Evolutionary conservation across 805 yeast species (phyloP).

Genomic region (Priceomyces fermenticarens): DNA sequence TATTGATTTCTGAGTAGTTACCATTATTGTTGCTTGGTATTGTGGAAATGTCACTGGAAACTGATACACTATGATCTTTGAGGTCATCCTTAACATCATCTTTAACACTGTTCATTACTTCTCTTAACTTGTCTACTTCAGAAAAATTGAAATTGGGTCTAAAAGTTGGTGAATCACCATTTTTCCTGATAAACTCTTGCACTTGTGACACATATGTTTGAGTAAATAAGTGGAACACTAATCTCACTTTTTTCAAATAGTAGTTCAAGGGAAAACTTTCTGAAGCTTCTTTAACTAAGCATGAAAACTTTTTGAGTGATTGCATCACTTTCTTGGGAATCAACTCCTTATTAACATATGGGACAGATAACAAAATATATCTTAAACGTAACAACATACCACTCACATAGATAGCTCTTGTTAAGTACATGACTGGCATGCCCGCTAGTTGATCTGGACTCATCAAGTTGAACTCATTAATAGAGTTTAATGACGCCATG

Average conservation of each 20-base stretch:
- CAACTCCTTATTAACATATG: slow-evolving; percentile 41
- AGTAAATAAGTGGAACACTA: slow-evolving; percentile 55
- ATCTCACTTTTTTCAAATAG: slow-evolving; percentile 50
- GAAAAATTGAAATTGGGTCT: slow-evolving; percentile 15
- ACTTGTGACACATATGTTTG: slow-evolving; percentile 63
- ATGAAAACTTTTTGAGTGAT: slow-evolving; percentile 26
- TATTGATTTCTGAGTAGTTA: too few relatives aligned
- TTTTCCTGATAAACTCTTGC: slow-evolving; percentile 24
- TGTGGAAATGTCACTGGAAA: background rate
- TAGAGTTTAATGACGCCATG: slow-evolving; percentile 49
- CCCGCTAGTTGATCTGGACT: slow-evolving; percentile 47
- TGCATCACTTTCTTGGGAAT: slow-evolving; percentile 46
- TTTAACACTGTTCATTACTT: slow-evolving; percentile 4
- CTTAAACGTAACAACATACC: slow-evolving; percentile 61
- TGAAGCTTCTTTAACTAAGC: slow-evolving; percentile 27
- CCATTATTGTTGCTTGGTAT: too few relatives aligned
- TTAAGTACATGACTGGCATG: slow-evolving; percentile 54
- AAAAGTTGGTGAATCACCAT: slow-evolving; percentile 22
- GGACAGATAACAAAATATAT: slow-evolving; percentile 52
- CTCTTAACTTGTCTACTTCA: slow-evolving; percentile 16
- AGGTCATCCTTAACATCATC: slow-evolving; percentile 2
- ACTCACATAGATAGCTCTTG: slow-evolving; percentile 61
- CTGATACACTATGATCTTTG: slow-evolving; percentile 1
- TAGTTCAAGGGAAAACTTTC: slow-evolving; percentile 37
- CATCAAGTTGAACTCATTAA: slow-evolving; percentile 46